phyloP scores from a whole-genome alignment of 805 yeast species.

The Teunomyces cretensis region DNA sequence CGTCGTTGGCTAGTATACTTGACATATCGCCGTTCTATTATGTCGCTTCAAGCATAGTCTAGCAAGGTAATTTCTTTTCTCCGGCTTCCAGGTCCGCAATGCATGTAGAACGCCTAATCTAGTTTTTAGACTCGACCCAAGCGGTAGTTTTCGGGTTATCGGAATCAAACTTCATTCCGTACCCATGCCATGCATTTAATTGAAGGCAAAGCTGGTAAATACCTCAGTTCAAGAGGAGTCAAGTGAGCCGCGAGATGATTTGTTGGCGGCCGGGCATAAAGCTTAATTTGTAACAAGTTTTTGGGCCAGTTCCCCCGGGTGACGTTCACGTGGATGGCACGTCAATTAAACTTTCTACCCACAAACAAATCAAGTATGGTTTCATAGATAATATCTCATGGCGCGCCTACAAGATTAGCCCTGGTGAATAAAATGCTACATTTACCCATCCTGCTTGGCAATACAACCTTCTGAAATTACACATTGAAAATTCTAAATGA shows the following conservation, averaged over 20 bases:
- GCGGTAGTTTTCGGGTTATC: background rate
- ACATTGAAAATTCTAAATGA: background rate
- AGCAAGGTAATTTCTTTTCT: background rate
- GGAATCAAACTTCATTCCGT: conserved; percentile 3
- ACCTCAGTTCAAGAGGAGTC: background rate
- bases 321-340: background rate
- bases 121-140: background rate
- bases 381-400: conserved; percentile 2
- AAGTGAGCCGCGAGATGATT: too few species aligned
- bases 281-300: background rate
- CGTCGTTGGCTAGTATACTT: background rate
- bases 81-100: background rate
- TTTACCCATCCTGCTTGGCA: conserved; percentile 1
- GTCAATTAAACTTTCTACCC: background rate
- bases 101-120: background rate
- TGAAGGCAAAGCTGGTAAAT: background rate
- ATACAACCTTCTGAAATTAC: background rate
- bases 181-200: background rate
- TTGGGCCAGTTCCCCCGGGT: background rate
- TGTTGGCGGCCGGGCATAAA: background rate
- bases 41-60: background rate
- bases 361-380: background rate
- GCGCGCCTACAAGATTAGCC: background rate
- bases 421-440: background rate
- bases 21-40: conserved; percentile 2